phyloP scores from a whole-genome alignment of 139 green algal genomes.

The Chlamydomonas schloesseri region DNA sequence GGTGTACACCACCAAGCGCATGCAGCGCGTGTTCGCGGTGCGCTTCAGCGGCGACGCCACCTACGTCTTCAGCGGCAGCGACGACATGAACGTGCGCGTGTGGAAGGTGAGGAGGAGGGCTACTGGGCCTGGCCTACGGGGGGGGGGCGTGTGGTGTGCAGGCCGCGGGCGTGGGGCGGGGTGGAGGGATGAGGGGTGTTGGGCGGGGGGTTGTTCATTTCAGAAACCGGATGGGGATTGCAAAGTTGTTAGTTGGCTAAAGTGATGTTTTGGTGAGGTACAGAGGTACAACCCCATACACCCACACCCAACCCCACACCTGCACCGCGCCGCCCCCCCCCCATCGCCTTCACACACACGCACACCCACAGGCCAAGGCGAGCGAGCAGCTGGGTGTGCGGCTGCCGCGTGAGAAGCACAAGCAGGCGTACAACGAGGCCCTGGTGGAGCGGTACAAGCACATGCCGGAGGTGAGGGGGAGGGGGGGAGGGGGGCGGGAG shows the following conservation, averaged over 20 bases:
- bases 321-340: too few relatives aligned
- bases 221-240: too few relatives aligned
- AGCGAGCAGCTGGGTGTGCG: constrained; percentile 88
- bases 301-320: too few relatives aligned
- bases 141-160: not conserved
- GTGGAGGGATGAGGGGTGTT: not conserved
- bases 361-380: constrained; percentile 81
- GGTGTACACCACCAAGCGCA: constrained; percentile 97
- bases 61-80: constrained; percentile 94
- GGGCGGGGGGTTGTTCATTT: not conserved
- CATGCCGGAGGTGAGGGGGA: constrained; percentile 81
- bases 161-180: too few relatives aligned
- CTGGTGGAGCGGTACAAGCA: constrained; percentile 95
- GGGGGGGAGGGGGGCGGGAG: not conserved
- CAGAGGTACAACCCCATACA: too few relatives aligned
- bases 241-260: too few relatives aligned
- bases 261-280: too few relatives aligned
- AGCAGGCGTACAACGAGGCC: constrained; percentile 86
- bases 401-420: constrained; percentile 90
- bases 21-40: constrained; percentile 94
- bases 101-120: constrained; percentile 79
- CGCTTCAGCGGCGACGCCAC: constrained; percentile 91
- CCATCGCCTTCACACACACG: too few relatives aligned
- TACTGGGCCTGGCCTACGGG: not conserved
- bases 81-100: constrained; percentile 92